Evolutionary conservation across 2,329 filamentous ascomycete species (phyloP).

Genomic region (Fusarium armeniacum): DNA sequence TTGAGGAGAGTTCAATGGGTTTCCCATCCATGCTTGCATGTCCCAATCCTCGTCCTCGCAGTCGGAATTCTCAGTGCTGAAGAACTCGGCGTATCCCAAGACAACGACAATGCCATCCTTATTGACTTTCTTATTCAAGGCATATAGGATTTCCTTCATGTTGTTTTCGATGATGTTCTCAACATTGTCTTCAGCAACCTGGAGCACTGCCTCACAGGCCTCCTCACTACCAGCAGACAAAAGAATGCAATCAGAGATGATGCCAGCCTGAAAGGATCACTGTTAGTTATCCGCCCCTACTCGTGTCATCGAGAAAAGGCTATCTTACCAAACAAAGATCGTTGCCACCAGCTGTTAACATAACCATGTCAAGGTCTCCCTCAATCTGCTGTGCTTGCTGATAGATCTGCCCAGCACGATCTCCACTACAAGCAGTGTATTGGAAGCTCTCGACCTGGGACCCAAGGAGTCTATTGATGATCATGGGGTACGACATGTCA

Average conservation of each 20-base stretch:
- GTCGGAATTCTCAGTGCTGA: not conserved
- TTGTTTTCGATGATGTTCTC: not conserved
- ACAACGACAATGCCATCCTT: not conserved
- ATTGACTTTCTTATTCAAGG: not conserved
- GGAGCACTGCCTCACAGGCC: not conserved
- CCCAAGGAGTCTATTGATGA: not conserved
- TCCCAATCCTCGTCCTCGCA: constrained; percentile 1
- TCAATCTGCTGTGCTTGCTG: not conserved
- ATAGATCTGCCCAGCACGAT: constrained; percentile 12
- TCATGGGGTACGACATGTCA: constrained; percentile 21
- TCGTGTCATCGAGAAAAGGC: rapidly evolving
- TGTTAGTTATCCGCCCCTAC: not conserved
- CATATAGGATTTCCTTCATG: constrained; percentile 14
- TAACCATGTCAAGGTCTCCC: constrained; percentile 4
- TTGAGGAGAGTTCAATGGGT: not conserved
- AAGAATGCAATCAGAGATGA: not conserved
- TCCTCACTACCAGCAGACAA: rapidly evolving
- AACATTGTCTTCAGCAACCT: rapidly evolving
- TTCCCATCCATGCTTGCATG: not conserved
- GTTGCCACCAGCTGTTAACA: constrained; percentile 9
- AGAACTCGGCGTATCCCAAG: not conserved
- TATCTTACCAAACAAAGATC: constrained; percentile 9
- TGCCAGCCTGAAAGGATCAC: not conserved
- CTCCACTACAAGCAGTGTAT: constrained; percentile 15
- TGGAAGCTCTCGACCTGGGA: not conserved